Base-by-base conservation (phyloP, 2,329 filamentous ascomycete genomes). In the Venturia aucupariae region DNA sequence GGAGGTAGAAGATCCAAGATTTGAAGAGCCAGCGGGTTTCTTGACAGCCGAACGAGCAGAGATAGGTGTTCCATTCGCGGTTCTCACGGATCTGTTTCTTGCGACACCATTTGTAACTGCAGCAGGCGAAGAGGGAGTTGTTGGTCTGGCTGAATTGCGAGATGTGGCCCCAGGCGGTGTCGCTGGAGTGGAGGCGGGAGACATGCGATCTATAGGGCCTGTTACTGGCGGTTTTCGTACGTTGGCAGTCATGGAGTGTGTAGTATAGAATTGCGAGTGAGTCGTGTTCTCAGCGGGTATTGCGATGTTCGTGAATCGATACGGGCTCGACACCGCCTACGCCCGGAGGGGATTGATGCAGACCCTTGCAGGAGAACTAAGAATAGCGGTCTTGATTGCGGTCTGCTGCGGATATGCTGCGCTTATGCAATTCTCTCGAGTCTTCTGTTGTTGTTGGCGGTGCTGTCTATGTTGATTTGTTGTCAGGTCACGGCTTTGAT, bases 11-110 rank as follows among this genome's bases (percentile, higher is more conserved):
- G 69, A 72, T 70, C 72, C 72, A 46, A 75, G 70, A 54, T 66
- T 70, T 10, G 75, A 77, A 13, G 71, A 62, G 7, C 70, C 67
- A n/a, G 51, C 64, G 19, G 64, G 46, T 51, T 63, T 62, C 69
- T 73, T 76, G 66, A 72, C 51, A 73, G 74, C 13, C 10, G 75
- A 71, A 63, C 75, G 74, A 38, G 75, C 75, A 54, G 75, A 77
- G 22, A 76, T 70, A 11, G 75, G 75, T 17, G 73, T 68, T 46
- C 74, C 73, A 63, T 70, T 73, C 10, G 62, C 63, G 39, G 54
- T 64, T 15, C 74, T 66, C 27, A 74, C 69, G 7, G 72, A 74
- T 61, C 72, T 70, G 38, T 69, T 71, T 64, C 73, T 67, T 27
- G 71, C 65, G 24, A 73, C 71, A 46, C 73, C 70, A 64, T 70